Percentiles rank a stretch among this genome's conserved stretches.
Evolutionary conservation across 179 eudicot genomes (phyloP).

Genomic region (Gypsophila paniculata): DNA sequence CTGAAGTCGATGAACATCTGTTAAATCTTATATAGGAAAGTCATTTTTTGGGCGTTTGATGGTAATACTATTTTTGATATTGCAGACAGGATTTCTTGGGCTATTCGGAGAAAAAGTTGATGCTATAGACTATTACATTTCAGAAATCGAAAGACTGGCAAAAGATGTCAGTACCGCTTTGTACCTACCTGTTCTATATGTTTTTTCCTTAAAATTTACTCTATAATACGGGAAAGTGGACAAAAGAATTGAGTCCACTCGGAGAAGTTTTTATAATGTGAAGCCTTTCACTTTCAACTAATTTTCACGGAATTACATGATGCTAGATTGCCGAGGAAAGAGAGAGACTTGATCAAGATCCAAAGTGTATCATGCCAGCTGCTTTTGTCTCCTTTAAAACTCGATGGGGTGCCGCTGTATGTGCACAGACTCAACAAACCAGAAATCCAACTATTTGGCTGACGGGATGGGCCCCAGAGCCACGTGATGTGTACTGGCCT

Average conservation of each 20-base stretch:
- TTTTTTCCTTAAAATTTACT: background rate
- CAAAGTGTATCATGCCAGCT: constrained; percentile 66
- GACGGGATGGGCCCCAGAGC: constrained; percentile 76
- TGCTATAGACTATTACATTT: constrained; percentile 62
- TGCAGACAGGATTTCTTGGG: constrained; percentile 87
- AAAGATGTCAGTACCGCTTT: constrained; percentile 53
- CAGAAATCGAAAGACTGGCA: constrained; percentile 64
- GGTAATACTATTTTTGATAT: constrained; percentile 15
- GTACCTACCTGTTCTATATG: constrained; percentile 14
- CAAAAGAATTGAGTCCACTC: background rate
- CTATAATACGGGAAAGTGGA: background rate
- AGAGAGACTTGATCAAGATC: constrained; percentile 49
- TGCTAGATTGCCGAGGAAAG: constrained; percentile 76
- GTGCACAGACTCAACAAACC: constrained; percentile 82
- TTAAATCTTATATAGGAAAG: background rate
- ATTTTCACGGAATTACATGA: constrained; percentile 7
- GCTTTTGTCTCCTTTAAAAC: constrained; percentile 77
- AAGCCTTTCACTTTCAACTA: background rate
- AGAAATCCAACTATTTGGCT: constrained; percentile 70
- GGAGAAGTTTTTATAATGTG: background rate
- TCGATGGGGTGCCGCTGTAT: constrained; percentile 88
- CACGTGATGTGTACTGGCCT: constrained; percentile 66
- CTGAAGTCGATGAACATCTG: background rate
- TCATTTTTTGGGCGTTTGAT: constrained; percentile 15
- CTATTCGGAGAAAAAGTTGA: constrained; percentile 69